A percentile compares a stretch with the other conserved stretches of the same genome.
Conservation (phyloP, 805 yeast species). For the Huiozyma naganishii region DNA sequence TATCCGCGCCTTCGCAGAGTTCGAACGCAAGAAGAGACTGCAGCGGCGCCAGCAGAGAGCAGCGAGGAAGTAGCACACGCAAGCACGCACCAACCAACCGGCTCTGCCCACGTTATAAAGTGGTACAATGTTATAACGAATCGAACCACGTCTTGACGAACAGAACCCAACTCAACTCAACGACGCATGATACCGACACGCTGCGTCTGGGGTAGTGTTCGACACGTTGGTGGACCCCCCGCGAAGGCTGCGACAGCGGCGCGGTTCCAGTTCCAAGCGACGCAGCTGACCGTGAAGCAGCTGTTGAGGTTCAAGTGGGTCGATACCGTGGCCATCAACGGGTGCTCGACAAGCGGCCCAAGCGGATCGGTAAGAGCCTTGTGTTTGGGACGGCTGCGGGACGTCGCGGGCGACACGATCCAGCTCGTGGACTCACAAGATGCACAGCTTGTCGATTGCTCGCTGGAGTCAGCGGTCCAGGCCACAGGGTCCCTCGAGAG, state of each 20-base stretch:
- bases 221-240: too few species aligned
- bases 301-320: too few species aligned
- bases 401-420: slow-evolving; percentile 51
- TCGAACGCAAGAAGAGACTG: slow-evolving; percentile 55
- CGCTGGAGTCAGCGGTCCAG: slow-evolving; percentile 65
- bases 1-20: slow-evolving; percentile 71
- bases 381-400: slow-evolving; percentile 68
- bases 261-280: too few species aligned
- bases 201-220: too few species aligned
- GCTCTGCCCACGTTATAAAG: too few species aligned
- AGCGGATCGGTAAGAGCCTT: slow-evolving; percentile 50
- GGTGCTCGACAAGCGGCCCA: slow-evolving; percentile 73
- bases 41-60: slow-evolving; percentile 12
- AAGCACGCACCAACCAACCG: too few species aligned
- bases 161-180: too few species aligned
- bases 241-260: too few species aligned
- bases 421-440: slow-evolving; percentile 42
- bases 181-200: too few species aligned
- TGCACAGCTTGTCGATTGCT: slow-evolving; percentile 19
- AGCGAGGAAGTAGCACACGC: not conserved
- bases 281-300: too few species aligned
- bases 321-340: slow-evolving; percentile 36
- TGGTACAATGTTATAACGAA: too few species aligned
- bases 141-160: too few species aligned
- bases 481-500: slow-evolving; percentile 44